Conservation (phyloP, 2,329 filamentous ascomycete genomes). For the Trichoderma aggressivum region DNA sequence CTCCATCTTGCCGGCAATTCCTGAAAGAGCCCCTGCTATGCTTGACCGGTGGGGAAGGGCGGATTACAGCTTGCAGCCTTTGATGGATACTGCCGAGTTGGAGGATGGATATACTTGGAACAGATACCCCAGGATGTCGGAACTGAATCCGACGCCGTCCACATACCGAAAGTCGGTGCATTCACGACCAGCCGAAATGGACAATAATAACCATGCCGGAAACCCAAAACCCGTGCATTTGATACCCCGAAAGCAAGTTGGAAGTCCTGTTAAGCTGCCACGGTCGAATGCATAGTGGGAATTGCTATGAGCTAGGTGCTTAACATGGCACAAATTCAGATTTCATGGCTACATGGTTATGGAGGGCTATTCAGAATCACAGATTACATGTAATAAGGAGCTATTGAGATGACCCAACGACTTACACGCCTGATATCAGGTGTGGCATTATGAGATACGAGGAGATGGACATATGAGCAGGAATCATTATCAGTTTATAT, state of each 20-base stretch:
- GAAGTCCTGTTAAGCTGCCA: neutral
- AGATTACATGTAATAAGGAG: neutral
- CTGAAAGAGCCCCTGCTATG: neutral
- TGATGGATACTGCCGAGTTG: neutral
- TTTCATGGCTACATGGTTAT: neutral
- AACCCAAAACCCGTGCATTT: neutral
- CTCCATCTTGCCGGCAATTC: neutral
- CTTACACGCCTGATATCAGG: neutral
- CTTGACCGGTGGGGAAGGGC: neutral
- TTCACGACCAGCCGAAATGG: slow-evolving; percentile 3
- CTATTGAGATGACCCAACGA: neutral
- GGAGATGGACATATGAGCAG: neutral
- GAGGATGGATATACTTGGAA: neutral
- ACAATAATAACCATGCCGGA: slow-evolving; percentile 22
- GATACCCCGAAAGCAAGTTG: neutral
- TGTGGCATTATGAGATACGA: neutral
- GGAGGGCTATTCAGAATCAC: neutral
- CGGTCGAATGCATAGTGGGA: neutral
- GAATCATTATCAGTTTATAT: neutral
- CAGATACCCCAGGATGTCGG: neutral
- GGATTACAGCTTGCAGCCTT: neutral
- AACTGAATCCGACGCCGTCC: neutral
- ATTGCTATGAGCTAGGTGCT: neutral
- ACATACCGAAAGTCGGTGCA: neutral
- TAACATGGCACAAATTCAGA: neutral